Evolutionary conservation across 176 grass and related monocot genomes (phyloP).

Genomic region (Lolium rigidum): DNA sequence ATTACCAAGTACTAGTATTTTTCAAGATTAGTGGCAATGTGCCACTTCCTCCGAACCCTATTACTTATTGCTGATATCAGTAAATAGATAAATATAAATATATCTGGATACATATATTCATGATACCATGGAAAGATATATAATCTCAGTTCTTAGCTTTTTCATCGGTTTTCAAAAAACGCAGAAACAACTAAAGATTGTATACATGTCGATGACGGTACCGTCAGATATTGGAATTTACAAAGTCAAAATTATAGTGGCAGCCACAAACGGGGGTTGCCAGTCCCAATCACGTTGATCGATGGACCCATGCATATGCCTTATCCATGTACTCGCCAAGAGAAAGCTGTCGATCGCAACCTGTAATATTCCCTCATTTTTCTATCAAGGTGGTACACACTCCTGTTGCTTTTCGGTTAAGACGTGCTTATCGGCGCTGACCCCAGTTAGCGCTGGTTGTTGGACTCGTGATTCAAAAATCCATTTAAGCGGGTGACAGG

Average conservation of each 20-base stretch:
- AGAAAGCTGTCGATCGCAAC: neutral
- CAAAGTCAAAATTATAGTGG: neutral
- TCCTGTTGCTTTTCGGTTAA: constrained; percentile 12
- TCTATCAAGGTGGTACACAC: neutral
- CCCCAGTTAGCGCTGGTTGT: neutral
- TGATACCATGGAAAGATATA: too few species aligned
- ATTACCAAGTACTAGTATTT: too few species aligned
- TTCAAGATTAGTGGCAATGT: too few species aligned
- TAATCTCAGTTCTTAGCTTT: too few species aligned
- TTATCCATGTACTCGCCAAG: constrained; percentile 18
- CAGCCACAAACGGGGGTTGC: neutral
- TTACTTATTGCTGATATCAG: too few species aligned
- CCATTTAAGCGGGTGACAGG: constrained; percentile 1
- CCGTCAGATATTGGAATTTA: neutral
- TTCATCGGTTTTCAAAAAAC: too few species aligned
- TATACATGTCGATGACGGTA: neutral
- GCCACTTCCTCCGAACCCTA: too few species aligned
- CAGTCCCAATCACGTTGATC: neutral
- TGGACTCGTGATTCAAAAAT: neutral
- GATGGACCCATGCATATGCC: constrained; percentile 11
- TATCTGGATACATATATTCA: too few species aligned
- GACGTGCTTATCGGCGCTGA: constrained; percentile 35
- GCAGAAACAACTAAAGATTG: too few species aligned
- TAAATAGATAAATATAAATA: too few species aligned
- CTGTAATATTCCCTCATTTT: neutral